Base-by-base conservation (phyloP, 2,329 filamentous ascomycete genomes). In the Pseudophaeomoniella oleicola region DNA sequence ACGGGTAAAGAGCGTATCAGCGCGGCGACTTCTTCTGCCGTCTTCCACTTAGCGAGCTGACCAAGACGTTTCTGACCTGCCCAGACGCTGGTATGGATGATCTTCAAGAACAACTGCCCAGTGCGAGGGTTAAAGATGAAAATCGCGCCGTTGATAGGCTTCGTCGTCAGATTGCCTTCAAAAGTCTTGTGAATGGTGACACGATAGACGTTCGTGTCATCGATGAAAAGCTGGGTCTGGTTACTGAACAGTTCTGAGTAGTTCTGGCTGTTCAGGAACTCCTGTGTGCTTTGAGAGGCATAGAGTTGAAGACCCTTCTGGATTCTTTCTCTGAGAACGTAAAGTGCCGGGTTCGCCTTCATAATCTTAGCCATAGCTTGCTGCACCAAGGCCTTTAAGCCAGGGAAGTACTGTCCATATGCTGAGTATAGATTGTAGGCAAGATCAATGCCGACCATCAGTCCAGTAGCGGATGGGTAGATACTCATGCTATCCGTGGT, bases 61-160 rank as follows among this genome's bases (percentile, higher is more conserved):
- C 92, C 92, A 19, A 98, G 75, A 82, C 90, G 92, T 62, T 98
- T 98, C 63, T 98, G 90, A 37, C 90, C 90, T 36, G 90, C 90
- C 90, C 90, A 98, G 17, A 98, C 92, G 53, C 87, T 94, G 1
- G 90, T 98, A 62, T 98, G 92, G 47, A 98, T 98, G 50, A 98
- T 96, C 71, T 98, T 98, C 54, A 98, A 63, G 75, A 98, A 98
- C 29, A 98, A 64, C 54, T 98, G 90, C 35, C 90, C 90, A 36
- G 90, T 98, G 40, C 88, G 77, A n/a, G 92, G 90, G 57, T 98
- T 98, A 74, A 98, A 96, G 55, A 98, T 98, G 68, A 98, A 98
- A 56, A 98, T 96, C 32, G 92, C 90, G 55, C 90, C 90, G 57
- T 98, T 98, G 70, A 98, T 98, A 3, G 90, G 90, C 62, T 98